Evolutionary conservation across 2,329 filamentous ascomycete genomes (phyloP).

Genomic region (Fusarium sp.): DNA sequence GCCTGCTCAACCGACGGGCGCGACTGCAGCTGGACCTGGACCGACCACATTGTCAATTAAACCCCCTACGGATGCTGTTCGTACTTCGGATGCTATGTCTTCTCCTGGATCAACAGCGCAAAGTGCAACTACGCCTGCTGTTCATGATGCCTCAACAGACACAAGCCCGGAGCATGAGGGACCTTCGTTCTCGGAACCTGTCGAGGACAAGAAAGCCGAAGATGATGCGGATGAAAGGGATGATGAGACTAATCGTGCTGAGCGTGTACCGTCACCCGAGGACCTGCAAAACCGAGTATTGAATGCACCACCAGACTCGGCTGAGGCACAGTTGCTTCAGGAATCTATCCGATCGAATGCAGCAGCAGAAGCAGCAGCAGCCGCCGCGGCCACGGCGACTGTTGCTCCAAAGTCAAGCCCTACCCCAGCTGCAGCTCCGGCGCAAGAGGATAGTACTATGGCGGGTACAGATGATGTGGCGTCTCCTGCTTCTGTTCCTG

Average conservation of each 20-base stretch:
- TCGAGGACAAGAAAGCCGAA: slow-evolving; percentile 60
- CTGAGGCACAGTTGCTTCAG: slow-evolving; percentile 60
- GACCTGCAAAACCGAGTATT: slow-evolving; percentile 39
- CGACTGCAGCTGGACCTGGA: slow-evolving; percentile 2
- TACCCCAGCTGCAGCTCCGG: neutral
- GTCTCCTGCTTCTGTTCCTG: neutral
- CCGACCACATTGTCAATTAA: slow-evolving; percentile 46
- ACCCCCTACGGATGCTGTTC: slow-evolving; percentile 51
- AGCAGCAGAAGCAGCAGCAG: slow-evolving; percentile 28
- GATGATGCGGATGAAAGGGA: slow-evolving; percentile 49
- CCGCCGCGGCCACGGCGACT: neutral
- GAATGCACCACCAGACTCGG: slow-evolving; percentile 43
- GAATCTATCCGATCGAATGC: slow-evolving; percentile 54
- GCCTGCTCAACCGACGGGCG: slow-evolving; percentile 6
- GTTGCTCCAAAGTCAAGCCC: slow-evolving; percentile 12
- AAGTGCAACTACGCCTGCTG: slow-evolving; percentile 78
- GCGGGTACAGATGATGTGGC: slow-evolving; percentile 2
- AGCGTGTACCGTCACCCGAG: slow-evolving; percentile 22
- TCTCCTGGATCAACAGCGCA: slow-evolving; percentile 76
- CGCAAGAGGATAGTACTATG: slow-evolving; percentile 18
- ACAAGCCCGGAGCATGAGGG: slow-evolving; percentile 80
- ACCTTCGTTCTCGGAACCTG: slow-evolving; percentile 65
- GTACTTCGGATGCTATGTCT: slow-evolving; percentile 59
- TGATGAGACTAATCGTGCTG: slow-evolving; percentile 1
- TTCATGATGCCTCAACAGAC: slow-evolving; percentile 76